These are phyloP conservation scores for Endocalyx cinctus DNA, from an alignment of 2,329 filamentous ascomycete genomes.

Conservation along the genomic window DNA sequence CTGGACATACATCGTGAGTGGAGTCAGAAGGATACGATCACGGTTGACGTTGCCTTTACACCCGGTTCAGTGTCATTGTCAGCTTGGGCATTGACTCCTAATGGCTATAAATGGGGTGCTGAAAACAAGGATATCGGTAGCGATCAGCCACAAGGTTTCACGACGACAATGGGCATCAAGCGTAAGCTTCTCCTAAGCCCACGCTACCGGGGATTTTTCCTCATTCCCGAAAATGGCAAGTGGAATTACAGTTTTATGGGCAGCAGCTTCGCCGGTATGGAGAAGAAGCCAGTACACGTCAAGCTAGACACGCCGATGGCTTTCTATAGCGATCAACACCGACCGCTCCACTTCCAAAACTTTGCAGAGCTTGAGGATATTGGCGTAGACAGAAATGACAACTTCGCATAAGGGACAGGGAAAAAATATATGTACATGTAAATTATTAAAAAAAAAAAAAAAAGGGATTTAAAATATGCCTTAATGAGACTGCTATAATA, in stretches of 20 bases:
- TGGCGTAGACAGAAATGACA: slow-evolving; percentile 88
- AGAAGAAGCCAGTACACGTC: slow-evolving; percentile 87
- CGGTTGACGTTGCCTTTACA: slow-evolving; percentile 93
- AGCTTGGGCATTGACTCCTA: slow-evolving; percentile 86
- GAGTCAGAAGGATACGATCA: slow-evolving; percentile 86
- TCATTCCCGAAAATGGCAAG: slow-evolving; percentile 81
- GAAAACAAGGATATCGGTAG: slow-evolving; percentile 92
- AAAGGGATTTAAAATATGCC: too few species aligned
- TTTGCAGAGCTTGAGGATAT: slow-evolving; percentile 97
- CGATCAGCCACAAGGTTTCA: slow-evolving; percentile 92
- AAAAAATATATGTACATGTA: background rate
- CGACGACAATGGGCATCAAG: slow-evolving; percentile 88
- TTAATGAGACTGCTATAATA: too few species aligned
- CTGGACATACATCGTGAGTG: slow-evolving; percentile 77
- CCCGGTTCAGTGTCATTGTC: slow-evolving; percentile 92
- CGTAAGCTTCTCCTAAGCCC: slow-evolving; percentile 90
- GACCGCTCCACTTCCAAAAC: slow-evolving; percentile 92
- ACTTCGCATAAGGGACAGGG: slow-evolving; percentile 66
- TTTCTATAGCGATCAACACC: slow-evolving; percentile 90
- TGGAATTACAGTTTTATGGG: slow-evolving; percentile 99
- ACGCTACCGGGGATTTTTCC: slow-evolving; percentile 91
- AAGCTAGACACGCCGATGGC: slow-evolving; percentile 86
- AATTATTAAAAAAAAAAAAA: too few species aligned
- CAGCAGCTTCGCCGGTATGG: slow-evolving; percentile 76
- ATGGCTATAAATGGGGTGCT: slow-evolving; percentile 93